These are phyloP conservation scores for Articulospora tetracladia DNA, from an alignment of 495 filamentous ascomycete genomes.

Conservation along the genomic window DNA sequence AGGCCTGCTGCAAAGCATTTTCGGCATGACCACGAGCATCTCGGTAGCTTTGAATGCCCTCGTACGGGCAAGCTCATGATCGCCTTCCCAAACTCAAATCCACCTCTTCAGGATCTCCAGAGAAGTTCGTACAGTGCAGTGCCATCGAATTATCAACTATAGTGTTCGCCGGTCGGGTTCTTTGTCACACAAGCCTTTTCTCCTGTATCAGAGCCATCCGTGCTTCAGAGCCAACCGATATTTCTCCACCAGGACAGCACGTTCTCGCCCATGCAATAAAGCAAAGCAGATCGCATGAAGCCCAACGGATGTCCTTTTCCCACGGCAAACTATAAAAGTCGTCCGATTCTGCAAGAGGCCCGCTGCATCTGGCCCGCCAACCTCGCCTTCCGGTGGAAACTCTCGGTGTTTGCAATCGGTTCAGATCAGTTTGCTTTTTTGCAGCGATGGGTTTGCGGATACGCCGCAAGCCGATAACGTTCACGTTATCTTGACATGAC, in stretches of 20 bases:
- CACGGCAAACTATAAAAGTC: neutral
- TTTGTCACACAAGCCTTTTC: neutral
- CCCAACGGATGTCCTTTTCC: neutral
- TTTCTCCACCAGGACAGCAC: neutral
- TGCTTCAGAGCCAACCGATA: constrained; percentile 7
- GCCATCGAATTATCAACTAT: neutral
- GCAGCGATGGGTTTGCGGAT: neutral
- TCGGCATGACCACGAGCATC: neutral
- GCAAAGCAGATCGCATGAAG: neutral
- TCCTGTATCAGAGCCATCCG: constrained; percentile 12
- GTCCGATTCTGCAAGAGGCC: neutral
- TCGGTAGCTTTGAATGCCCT: neutral
- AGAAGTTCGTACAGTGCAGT: neutral
- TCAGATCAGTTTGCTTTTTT: neutral
- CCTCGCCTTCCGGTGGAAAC: neutral
- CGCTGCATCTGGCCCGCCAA: neutral
- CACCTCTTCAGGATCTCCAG: no score
- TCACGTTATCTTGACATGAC: neutral
- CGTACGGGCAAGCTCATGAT: no score
- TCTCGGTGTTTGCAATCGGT: neutral
- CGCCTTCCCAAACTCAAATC: no score
- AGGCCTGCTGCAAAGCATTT: neutral
- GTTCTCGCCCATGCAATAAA: neutral
- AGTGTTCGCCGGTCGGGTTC: neutral
- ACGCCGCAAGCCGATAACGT: no score